A percentile compares a stretch with the other conserved stretches of the same genome.
These are phyloP conservation scores for Testicularia cyperi DNA, from an alignment of 1,284 basidiomycete species.

Conservation along the genomic window DNA sequence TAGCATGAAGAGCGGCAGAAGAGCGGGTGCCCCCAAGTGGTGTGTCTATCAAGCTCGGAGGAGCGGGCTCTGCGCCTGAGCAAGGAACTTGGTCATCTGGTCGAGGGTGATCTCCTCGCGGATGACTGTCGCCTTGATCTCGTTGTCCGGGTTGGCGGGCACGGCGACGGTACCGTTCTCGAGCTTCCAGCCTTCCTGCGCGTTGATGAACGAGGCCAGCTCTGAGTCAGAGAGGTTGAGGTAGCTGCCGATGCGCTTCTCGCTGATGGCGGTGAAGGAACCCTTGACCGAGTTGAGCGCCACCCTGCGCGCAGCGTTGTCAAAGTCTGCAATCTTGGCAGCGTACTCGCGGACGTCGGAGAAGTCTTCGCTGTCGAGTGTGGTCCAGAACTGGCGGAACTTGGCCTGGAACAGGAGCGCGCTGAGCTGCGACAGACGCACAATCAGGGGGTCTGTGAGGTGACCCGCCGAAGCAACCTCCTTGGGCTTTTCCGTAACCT, in stretches of 20 bases:
- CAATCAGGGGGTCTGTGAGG: slow-evolving; percentile 66
- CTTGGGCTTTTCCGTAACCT: slow-evolving; percentile 20
- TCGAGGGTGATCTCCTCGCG: slow-evolving; percentile 84
- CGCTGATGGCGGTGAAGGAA: slow-evolving; percentile 74
- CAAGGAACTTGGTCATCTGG: slow-evolving; percentile 61
- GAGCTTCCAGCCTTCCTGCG: slow-evolving; percentile 74
- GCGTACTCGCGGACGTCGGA: slow-evolving; percentile 79
- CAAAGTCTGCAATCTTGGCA: slow-evolving; percentile 76
- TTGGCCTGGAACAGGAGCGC: slow-evolving; percentile 80
- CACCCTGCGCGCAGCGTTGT: slow-evolving; percentile 75
- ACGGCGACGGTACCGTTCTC: slow-evolving; percentile 71
- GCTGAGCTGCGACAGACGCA: slow-evolving; percentile 73
- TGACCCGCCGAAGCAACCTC: slow-evolving; percentile 61
- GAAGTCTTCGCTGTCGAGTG: slow-evolving; percentile 63
- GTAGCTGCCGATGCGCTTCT: slow-evolving; percentile 72
- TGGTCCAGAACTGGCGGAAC: slow-evolving; percentile 84
- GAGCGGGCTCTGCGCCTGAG: slow-evolving; percentile 42
- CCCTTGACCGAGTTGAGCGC: slow-evolving; percentile 75
- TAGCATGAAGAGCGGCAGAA: too few relatives aligned
- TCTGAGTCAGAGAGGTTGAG: slow-evolving; percentile 72
- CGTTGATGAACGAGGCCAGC: slow-evolving; percentile 68
- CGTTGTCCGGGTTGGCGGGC: slow-evolving; percentile 69
- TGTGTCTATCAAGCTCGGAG: slow-evolving; percentile 30
- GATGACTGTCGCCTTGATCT: slow-evolving; percentile 88
- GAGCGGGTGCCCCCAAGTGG: too few relatives aligned